These are phyloP conservation scores for Physocladia obscura DNA, from an alignment of 192 early-diverging fungal species.

Conservation along the genomic window DNA sequence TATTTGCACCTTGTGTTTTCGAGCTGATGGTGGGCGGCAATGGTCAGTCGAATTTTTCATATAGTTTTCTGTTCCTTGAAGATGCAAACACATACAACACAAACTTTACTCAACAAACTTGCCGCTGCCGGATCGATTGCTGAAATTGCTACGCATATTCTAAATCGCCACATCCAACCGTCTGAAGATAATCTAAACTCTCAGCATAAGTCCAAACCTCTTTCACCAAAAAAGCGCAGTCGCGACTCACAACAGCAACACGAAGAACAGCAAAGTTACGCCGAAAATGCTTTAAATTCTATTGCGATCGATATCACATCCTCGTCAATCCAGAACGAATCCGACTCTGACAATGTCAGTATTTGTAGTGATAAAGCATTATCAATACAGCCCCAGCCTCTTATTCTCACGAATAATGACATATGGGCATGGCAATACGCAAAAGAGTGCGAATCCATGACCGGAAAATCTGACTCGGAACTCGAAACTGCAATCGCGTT, in stretches of 20 bases:
- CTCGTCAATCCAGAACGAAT: background rate
- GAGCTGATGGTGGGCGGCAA: no score
- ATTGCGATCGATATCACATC: background rate
- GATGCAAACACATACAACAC: no score
- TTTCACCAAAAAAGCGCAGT: background rate
- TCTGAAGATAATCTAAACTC: background rate
- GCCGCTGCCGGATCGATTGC: no score
- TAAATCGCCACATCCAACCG: background rate
- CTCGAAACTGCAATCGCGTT: background rate
- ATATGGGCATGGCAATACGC: slow-evolving; percentile 1
- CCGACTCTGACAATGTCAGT: background rate
- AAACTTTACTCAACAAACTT: no score
- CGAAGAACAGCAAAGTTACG: no score
- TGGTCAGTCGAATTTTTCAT: no score
- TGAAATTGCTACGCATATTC: no score
- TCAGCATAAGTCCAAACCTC: background rate
- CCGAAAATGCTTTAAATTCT: background rate
- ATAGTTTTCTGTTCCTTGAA: no score
- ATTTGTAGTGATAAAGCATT: no score
- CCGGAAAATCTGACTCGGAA: background rate
- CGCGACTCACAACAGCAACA: background rate
- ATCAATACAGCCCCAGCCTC: background rate
- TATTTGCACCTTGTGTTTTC: no score
- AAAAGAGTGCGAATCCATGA: background rate
- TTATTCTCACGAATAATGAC: background rate